Base-by-base conservation (phyloP, 1,139 yeast genomes). In the Pichia sp. region DNA sequence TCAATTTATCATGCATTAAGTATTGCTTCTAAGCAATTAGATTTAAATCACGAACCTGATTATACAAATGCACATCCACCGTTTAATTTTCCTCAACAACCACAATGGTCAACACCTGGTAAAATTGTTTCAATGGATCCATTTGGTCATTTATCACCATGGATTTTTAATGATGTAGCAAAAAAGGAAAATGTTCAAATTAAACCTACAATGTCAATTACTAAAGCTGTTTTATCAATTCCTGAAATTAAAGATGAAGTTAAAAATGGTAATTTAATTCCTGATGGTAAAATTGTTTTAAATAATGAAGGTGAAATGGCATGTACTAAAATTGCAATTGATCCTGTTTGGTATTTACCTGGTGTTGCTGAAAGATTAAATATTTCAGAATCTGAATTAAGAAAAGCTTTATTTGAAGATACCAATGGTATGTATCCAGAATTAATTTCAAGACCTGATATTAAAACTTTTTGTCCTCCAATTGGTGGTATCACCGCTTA, bases 341-440 rank as follows among this genome's bases (percentile, higher is more conserved):
- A 78, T 54, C 83, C 83, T 11, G 83, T 78, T 33, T 78, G 84
- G 83, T 72, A 75, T 54, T 64, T 78, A 47, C 84, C 84, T 3
- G 82, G 81, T 24, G 80, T 78, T 45, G 84, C 83, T 29, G 68
- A 74, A 58, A 72, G 81, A 52, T 73, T 78, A 56, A 74, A 74
- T 28, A 71, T 78, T 50, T 66, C 73, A 34, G 84, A 78, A 55
- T 62, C 61, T n/a, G 73, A 73, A 39, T 66, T 78, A 42, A 69
- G 84, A 56, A 70, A 76, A 43, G 75, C 80, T 4, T 63, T 78
- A 51, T 77, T 78, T 56, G 78, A 78, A 56, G 82, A 78, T 55
- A 78, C 82, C 39, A 80, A 80, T 53, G 82, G 83, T 39, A 76
- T 78, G 70, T 78, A 78, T 57, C 82, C 83, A 5, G 83, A 78